Base-by-base conservation (phyloP, 148 eudicot genomes). In the Amaranthus palmeri region DNA sequence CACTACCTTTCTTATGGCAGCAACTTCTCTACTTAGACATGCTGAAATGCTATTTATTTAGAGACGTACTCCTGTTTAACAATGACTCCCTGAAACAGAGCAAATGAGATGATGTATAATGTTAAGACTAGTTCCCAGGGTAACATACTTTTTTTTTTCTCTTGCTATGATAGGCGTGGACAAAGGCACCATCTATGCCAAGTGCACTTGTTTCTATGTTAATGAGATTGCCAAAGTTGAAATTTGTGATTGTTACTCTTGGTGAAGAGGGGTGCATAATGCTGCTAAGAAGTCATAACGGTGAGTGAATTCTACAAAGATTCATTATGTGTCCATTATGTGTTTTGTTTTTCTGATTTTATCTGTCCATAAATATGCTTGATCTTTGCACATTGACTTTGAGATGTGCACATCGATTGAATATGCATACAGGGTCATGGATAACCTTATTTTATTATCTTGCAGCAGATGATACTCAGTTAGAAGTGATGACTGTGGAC, bases 211-310 rank as follows among this genome's bases (percentile, higher is more conserved):
- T 90, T 73, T 82, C 90, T 13, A 85, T 93, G 95, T 84, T 93
- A 49, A 70, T 81, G 63, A 87, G 82, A 73, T 78, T 90, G 76
- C 91, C 98, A 45, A 85, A 81, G 59, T 13, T 88, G 14, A 86
- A 81, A 66, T 93, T 88, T 78, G 98, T 84, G 48, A 82, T 93
- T 54, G 98, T 93, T 80, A 91, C 98, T 43, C 85, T 93, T n/a
- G 98, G 98, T 46, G 90, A 84, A 86, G 89, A 93, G 65, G 98
- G 98, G 17, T 93, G 96, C 76, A 75, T 93, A 54, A 90, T 93
- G 98, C 85, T 93, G 70, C 88, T 87, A 83, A 86, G 96, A 79
- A 78, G 78, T 72, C 66, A 68, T 70, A 68, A 72, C 56, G 92
- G 98, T 93, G 67, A 53, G 87, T 66, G 54, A 61, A 47, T 10